phyloP scores from a whole-genome alignment of 2,329 filamentous ascomycete species.

The Alternaria rosae region DNA sequence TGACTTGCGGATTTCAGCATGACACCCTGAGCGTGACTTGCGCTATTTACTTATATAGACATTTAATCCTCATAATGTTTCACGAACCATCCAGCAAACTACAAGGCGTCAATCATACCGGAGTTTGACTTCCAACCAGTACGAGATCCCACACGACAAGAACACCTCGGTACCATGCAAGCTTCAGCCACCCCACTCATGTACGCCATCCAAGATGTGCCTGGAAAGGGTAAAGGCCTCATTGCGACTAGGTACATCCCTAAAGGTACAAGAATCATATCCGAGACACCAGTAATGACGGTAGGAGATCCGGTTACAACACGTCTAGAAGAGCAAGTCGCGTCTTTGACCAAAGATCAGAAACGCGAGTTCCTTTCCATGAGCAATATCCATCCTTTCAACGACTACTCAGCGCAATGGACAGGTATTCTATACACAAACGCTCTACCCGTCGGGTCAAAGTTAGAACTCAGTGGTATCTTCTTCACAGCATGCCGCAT shows the following conservation, averaged over 20 bases:
- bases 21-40: background rate
- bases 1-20: background rate
- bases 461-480: conserved; percentile 35
- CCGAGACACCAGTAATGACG: conserved; percentile 51
- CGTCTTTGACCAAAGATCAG: background rate
- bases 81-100: background rate
- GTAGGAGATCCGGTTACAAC: conserved; percentile 31
- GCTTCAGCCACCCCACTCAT: background rate
- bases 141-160: background rate
- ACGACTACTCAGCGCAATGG: background rate
- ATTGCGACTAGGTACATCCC: conserved; percentile 49
- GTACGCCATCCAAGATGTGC: conserved; percentile 17
- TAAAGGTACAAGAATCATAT: conserved; percentile 52
- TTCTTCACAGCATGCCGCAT: conserved; percentile 48
- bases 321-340: background rate
- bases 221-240: conserved; percentile 53
- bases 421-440: conserved; percentile 35
- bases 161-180: background rate
- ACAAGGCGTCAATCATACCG: background rate
- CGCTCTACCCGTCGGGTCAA: conserved; percentile 37
- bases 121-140: no score
- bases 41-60: background rate
- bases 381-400: background rate
- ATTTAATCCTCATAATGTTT: no score
- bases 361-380: background rate